phyloP scores from a whole-genome alignment of 345 rosid species.

The Gossypium thurberi region DNA sequence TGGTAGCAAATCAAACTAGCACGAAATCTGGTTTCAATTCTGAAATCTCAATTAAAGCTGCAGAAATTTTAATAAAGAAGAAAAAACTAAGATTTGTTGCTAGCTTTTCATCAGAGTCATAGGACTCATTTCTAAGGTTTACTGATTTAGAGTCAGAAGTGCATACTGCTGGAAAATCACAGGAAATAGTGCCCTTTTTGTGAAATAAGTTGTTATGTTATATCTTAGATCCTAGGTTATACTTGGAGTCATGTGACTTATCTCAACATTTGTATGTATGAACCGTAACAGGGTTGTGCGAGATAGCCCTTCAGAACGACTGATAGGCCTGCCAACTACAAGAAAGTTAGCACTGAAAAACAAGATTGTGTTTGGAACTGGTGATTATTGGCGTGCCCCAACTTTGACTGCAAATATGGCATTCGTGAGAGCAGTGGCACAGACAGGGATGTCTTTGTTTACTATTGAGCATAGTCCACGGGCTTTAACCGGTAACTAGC shows the following conservation, averaged over 20 bases:
- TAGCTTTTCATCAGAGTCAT: neutral
- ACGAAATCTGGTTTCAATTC: neutral
- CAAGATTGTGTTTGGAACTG: slow-evolving; percentile 82
- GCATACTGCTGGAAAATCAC: neutral
- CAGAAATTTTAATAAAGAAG: neutral
- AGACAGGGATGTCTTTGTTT: slow-evolving; percentile 77
- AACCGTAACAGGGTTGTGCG: slow-evolving; percentile 52
- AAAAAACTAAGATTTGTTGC: neutral
- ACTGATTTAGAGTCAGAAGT: neutral
- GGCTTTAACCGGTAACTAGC: slow-evolving; percentile 73
- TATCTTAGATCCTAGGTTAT: neutral
- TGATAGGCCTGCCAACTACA: slow-evolving; percentile 67
- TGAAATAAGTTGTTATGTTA: neutral
- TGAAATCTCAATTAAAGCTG: slow-evolving; percentile 3
- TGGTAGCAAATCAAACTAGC: neutral
- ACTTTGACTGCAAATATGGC: slow-evolving; percentile 89
- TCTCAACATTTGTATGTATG: neutral
- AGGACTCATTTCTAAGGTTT: neutral
- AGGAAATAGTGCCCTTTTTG: neutral
- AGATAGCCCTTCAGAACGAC: slow-evolving; percentile 74
- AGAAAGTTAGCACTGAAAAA: slow-evolving; percentile 84
- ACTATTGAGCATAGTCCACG: slow-evolving; percentile 75
- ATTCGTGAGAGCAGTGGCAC: slow-evolving; percentile 84
- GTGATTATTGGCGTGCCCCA: slow-evolving; percentile 70
- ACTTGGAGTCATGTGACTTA: neutral